Percentiles rank a stretch among this genome's conserved stretches.
Evolutionary conservation across 306 rosid genomes (phyloP).

Genomic region (Spatholobus suberectus): DNA sequence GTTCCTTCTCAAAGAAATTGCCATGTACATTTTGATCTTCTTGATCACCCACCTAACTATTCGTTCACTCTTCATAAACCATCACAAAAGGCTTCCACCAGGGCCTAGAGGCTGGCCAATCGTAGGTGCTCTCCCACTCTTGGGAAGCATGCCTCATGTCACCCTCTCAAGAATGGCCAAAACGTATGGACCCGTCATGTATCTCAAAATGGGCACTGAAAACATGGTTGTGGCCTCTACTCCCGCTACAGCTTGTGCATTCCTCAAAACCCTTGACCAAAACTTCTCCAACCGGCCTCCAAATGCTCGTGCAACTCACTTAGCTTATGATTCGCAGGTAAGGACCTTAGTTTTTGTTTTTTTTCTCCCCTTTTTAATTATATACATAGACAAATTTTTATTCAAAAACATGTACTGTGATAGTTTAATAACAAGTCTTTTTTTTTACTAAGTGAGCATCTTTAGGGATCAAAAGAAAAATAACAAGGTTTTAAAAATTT

Average conservation of each 20-base stretch:
- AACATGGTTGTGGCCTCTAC: constrained; percentile 37
- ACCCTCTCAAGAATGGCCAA: constrained; percentile 36
- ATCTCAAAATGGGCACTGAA: constrained; percentile 30
- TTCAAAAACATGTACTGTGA: too few species aligned
- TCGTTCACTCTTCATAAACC: background rate
- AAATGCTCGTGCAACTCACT: constrained; percentile 29
- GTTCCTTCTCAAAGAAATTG: constrained; percentile 26
- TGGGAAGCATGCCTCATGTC: constrained; percentile 39
- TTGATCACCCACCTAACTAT: background rate
- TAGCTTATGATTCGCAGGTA: background rate
- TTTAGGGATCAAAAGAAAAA: too few species aligned
- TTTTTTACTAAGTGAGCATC: too few species aligned
- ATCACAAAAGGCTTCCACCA: constrained; percentile 28
- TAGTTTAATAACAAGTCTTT: too few species aligned
- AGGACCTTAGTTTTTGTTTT: too few species aligned
- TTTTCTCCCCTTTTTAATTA: too few species aligned
- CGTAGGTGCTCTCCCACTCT: constrained; percentile 28
- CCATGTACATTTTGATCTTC: constrained; percentile 1
- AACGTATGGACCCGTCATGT: constrained; percentile 38
- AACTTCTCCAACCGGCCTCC: constrained; percentile 28
- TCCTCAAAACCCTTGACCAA: constrained; percentile 35
- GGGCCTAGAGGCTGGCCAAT: constrained; percentile 33
- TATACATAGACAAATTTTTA: too few species aligned
- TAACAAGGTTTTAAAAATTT: too few species aligned
- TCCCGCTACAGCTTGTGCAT: too few species aligned